Percentiles rank a stretch among this genome's conserved stretches.
phyloP scores from a whole-genome alignment of 2,329 filamentous ascomycete species.

The Cercospora janseana region DNA sequence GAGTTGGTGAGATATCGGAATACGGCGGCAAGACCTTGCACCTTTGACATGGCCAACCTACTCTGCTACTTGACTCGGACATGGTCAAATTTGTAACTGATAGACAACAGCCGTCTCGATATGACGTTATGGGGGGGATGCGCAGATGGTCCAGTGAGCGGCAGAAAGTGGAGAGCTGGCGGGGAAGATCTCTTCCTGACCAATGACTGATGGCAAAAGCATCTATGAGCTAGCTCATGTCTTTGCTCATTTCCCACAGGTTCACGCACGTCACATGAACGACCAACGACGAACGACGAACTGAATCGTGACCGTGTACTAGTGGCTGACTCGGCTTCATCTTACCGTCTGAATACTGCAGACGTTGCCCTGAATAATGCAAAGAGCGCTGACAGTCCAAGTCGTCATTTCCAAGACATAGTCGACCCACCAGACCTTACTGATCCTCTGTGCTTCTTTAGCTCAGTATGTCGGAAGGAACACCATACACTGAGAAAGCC shows the following conservation, averaged over 20 bases:
- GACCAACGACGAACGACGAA: not conserved
- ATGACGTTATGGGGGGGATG: constrained; percentile 5
- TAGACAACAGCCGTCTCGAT: constrained; percentile 5
- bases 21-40: not conserved
- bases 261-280: not conserved
- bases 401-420: constrained; percentile 4
- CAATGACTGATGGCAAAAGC: not conserved
- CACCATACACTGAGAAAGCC: constrained; percentile 3
- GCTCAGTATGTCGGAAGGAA: not conserved
- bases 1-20: constrained; percentile 2
- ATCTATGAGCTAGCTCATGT: not conserved
- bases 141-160: constrained; percentile 3
- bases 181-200: constrained; percentile 3
- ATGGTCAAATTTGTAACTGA: constrained; percentile 1
- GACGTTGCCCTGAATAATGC: no score
- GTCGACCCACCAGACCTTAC: not conserved
- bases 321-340: no score
- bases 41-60: not conserved
- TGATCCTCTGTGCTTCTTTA: constrained; percentile 3
- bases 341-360: no score
- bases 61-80: constrained; percentile 7
- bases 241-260: not conserved
- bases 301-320: no score
- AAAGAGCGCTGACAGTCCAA: no score
- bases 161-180: not conserved